Base-by-base conservation (phyloP, 352 stramenopile genomes). In the Phytopythium chamaehyphon region DNA sequence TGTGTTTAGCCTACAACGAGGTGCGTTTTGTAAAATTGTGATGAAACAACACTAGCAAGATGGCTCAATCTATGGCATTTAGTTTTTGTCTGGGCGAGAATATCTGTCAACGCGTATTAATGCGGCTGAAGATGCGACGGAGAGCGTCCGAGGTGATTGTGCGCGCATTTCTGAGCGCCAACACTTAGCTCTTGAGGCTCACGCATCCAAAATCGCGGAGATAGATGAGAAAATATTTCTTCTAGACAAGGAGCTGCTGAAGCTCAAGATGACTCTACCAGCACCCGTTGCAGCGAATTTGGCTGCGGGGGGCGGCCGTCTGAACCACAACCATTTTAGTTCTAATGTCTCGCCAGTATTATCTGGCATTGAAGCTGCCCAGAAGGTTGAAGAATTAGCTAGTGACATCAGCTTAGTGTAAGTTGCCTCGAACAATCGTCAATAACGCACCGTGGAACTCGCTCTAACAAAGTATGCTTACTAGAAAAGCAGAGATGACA, bases 171-270 rank as follows among this genome's bases (percentile, higher is more conserved):
- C 50, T 3, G 66, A 84, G 21, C 64, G 74, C 14, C 65, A 83
- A 9, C 51, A 65, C 5, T 37, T 54, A 12, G 37, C 49, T 9
- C 64, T 62, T 4, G 62, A 71, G 24, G 59, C 45, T 6, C 40
- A 74, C 7, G 21, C 55, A 8, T 43, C 42, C 2, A 66, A 71
- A 18, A 38, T 80, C 3, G 47, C 61, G 1, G 70, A 73, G 2
- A 47, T 90, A 19, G 73, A 87, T 39, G 75, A 86, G 28, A 83
- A 79, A 31, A 38, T 87, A 1, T 86, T 90, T 49, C 35, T 38
- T 1, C 38, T 87, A 26, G 76, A 90, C 51, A 90, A 87, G 52
- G 76, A 86, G 39, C 35, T 87, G 16, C 76, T 90, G 24, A 83
- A 76, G 52, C 19, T 86, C 35, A 86, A 86, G 47, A 63, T 90